A percentile compares a stretch with the other conserved stretches of the same genome.
phyloP scores from a whole-genome alignment of 306 rosid genomes.

The Acacia melanoxylon region DNA sequence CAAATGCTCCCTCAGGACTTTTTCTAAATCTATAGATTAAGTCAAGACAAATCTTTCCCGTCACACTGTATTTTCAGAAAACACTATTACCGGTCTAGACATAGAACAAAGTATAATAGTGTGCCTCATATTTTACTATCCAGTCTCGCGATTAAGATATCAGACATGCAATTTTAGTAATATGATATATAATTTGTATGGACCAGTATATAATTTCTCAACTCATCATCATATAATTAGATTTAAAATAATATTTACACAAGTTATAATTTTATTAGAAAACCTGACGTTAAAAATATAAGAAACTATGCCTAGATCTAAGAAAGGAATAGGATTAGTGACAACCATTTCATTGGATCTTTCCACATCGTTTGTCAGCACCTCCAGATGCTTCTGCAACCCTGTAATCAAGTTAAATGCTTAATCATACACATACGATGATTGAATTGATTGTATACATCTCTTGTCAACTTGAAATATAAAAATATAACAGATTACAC shows the following conservation, averaged over 20 bases:
- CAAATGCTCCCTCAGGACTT: not conserved
- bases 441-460: not conserved
- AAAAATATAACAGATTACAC: not conserved
- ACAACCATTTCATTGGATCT: slow-evolving; percentile 91
- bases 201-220: not conserved
- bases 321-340: slow-evolving; percentile 28
- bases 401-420: slow-evolving; percentile 44
- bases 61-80: not conserved
- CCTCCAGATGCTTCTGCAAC: slow-evolving; percentile 76
- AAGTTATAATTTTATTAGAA: not conserved
- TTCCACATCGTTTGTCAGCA: slow-evolving; percentile 84
- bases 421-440: not conserved
- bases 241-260: not conserved
- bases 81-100: not conserved
- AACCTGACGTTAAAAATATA: not conserved
- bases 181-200: not conserved
- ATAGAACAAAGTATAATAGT: not conserved
- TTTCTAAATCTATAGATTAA: not conserved
- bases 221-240: not conserved
- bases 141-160: not conserved
- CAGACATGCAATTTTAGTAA: not conserved
- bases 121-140: not conserved
- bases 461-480: not conserved
- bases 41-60: not conserved
- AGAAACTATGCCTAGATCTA: not conserved